These are phyloP conservation scores for Heterobasidion irregulare DNA, from an alignment of 1,284 basidiomycete species.

Conservation along the genomic window DNA sequence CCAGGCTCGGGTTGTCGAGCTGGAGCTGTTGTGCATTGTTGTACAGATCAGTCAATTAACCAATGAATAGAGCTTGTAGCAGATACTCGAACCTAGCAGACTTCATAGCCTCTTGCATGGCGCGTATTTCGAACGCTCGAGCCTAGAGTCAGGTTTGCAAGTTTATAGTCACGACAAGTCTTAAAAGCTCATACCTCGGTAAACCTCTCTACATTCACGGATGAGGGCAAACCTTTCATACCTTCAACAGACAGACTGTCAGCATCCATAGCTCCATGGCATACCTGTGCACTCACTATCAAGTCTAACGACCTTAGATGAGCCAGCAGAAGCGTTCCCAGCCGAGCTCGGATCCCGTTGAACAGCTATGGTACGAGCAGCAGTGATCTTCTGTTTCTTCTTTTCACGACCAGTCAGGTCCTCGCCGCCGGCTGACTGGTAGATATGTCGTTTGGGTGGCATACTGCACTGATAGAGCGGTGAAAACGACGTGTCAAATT, in stretches of 20 bases:
- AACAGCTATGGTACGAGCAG: conserved; percentile 61
- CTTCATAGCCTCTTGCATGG: conserved; percentile 83
- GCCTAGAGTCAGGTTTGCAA: conserved; percentile 37
- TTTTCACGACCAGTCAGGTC: conserved; percentile 41
- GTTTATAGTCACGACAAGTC: background rate
- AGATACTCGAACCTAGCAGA: conserved; percentile 48
- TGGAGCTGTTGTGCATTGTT: conserved; percentile 18
- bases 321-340: conserved; percentile 24
- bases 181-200: conserved; percentile 50
- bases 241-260: conserved; percentile 25
- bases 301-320: conserved; percentile 30
- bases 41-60: background rate
- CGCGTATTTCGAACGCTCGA: conserved; percentile 78
- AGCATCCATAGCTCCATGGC: background rate
- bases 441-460: conserved; percentile 44
- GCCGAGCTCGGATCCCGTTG: conserved; percentile 27
- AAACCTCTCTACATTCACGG: conserved; percentile 83
- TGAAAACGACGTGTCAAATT: background rate
- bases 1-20: conserved; percentile 77
- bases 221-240: conserved; percentile 55
- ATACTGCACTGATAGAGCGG: conserved; percentile 19
- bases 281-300: conserved; percentile 25
- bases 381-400: conserved; percentile 59
- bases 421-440: conserved; percentile 17
- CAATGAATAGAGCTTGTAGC: background rate